Percentiles rank a stretch among this genome's conserved stretches.
phyloP scores from a whole-genome alignment of 2,329 filamentous ascomycete genomes.

The Ascochyta koolunga region DNA sequence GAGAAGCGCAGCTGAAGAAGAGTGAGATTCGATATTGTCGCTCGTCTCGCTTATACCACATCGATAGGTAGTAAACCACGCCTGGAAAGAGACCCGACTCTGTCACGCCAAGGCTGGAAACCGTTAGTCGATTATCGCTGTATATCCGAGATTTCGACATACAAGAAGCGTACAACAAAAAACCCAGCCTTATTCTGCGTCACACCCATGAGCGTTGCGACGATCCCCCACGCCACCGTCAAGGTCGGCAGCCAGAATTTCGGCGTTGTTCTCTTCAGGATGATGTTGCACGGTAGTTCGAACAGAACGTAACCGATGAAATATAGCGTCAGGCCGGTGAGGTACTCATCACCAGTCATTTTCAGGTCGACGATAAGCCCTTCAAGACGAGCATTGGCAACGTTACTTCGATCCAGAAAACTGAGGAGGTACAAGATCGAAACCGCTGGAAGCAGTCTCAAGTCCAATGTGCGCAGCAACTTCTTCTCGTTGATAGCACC shows the following conservation, averaged over 20 bases:
- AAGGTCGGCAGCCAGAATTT: constrained; percentile 53
- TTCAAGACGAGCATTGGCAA: constrained; percentile 55
- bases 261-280: constrained; percentile 64
- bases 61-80: constrained; percentile 62
- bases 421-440: constrained; percentile 50
- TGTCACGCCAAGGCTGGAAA: constrained; percentile 37
- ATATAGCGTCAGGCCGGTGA: constrained; percentile 70
- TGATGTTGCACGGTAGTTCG: constrained; percentile 49
- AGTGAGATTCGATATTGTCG: constrained; percentile 64
- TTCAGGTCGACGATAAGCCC: constrained; percentile 39
- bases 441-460: constrained; percentile 51
- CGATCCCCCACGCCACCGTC: constrained; percentile 57
- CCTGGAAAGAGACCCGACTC: constrained; percentile 49
- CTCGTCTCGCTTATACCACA: constrained; percentile 68
- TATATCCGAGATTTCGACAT: constrained; percentile 21
- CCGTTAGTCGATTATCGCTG: neutral
- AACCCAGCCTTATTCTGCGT: constrained; percentile 55
- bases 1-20: constrained; percentile 64
- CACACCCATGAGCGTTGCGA: constrained; percentile 59
- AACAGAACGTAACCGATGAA: constrained; percentile 61
- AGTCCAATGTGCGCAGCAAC: constrained; percentile 63
- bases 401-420: constrained; percentile 48
- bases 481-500: constrained; percentile 59
- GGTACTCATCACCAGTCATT: constrained; percentile 59
- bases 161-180: constrained; percentile 55